Base-by-base conservation (phyloP, 2,329 filamentous ascomycete species). In the Pyricularia sp. region DNA sequence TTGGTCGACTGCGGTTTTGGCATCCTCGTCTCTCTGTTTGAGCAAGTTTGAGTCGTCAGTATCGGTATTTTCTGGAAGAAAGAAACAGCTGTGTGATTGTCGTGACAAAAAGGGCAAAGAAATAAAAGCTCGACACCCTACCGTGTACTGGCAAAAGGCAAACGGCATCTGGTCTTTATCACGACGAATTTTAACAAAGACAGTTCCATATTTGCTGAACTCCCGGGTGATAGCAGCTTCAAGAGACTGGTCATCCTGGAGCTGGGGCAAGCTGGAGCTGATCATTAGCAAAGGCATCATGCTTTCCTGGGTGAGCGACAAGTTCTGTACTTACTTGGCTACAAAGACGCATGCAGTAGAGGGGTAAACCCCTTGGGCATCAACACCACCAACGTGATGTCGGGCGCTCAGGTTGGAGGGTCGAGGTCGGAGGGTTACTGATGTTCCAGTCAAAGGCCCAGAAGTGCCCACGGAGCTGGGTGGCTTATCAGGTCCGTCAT, bases 141-240 rank as follows among this genome's bases (percentile, higher is more conserved):
- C 87, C 1, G 85, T 88, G 73, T 81, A 90, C 73, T 90, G 88
- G 26, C 83, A 84, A 72, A 90, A 90, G 0, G 87, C 87, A 73
- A 87, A 88, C 0, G 88, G 88, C 85, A 90, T 88, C 58, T 84
- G 80, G 17, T 77, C 77, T 12, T 70, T 71, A 72, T 90, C 87
- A 23, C 88, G 84, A 55, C 86, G 85, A 70, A 90, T 87, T 79
- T 90, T 90, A 71, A 89, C 84, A 71, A 82, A 90, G 28, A 87
- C 85, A 0, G 79, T 80, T 6, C 88, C 88, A 72, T 80, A 89
- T 20, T 79, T 74, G 23, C 79, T 78, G 75, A 90, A 90, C 23
- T 79, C 76, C 7, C 80, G 77, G 3, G 82, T 85, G 3, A 90
- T 81, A 58, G 82, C 84, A 7, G 78, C 77, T 69, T 86, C 80